Percentiles rank a stretch among this genome's conserved stretches.
These are phyloP conservation scores for Penicillium nordicum DNA, from an alignment of 2,329 filamentous ascomycete genomes.

Conservation along the genomic window DNA sequence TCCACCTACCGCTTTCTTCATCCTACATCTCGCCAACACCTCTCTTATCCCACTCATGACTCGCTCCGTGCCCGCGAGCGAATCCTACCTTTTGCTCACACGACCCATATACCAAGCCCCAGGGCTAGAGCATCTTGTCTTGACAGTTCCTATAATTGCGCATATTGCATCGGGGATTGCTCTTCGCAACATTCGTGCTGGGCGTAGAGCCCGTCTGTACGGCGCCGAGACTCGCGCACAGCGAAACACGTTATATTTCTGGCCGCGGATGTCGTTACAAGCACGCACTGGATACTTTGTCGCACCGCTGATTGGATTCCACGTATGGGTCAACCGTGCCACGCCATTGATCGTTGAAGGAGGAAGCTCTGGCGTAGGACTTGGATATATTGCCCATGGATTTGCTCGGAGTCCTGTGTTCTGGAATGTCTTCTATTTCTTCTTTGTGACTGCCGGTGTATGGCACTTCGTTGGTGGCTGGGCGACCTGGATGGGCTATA, in stretches of 20 bases:
- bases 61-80: slow-evolving; percentile 68
- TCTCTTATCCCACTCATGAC: slow-evolving; percentile 75
- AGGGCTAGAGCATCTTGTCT: slow-evolving; percentile 72
- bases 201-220: slow-evolving; percentile 69
- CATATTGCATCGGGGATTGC: slow-evolving; percentile 76
- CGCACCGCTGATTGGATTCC: slow-evolving; percentile 62
- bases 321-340: slow-evolving; percentile 71
- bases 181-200: slow-evolving; percentile 70
- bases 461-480: slow-evolving; percentile 82
- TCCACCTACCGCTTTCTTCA: slow-evolving; percentile 71
- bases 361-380: slow-evolving; percentile 78
- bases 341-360: slow-evolving; percentile 75
- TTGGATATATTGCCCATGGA: slow-evolving; percentile 80
- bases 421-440: slow-evolving; percentile 66
- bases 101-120: slow-evolving; percentile 88
- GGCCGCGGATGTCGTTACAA: slow-evolving; percentile 70
- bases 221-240: slow-evolving; percentile 62
- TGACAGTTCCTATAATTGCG: slow-evolving; percentile 68
- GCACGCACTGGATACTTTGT: slow-evolving; percentile 71
- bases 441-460: slow-evolving; percentile 64
- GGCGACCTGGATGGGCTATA: slow-evolving; percentile 72
- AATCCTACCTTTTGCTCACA: slow-evolving; percentile 84
- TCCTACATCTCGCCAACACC: slow-evolving; percentile 76
- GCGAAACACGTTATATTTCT: slow-evolving; percentile 48
- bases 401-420: slow-evolving; percentile 68